Evolutionary conservation across 331 rosid species (phyloP), one percentile per base, ranked within the genome.

Genomic region (Stylosanthes scabra): DNA sequence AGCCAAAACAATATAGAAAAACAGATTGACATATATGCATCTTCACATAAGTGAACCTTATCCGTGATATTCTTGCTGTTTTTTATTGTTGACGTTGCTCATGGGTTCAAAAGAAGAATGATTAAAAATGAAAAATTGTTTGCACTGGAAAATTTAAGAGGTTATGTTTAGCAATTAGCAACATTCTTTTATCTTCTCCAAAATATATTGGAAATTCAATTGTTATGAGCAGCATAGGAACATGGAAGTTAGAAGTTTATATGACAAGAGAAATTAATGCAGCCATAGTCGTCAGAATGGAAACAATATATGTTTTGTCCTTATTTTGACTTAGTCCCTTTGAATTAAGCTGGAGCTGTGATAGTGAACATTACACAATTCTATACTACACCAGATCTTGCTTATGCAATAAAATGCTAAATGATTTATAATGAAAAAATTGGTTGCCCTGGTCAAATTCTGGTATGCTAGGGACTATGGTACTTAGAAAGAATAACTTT

Each of bases 1-100:
- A 37, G 52, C 58, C 31, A 13, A 49, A 71, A 29, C 14, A 71
- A 29, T 28, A n/a, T 71, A 29, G 47, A 71, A 59, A 71, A 71
- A 0, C 11, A 13, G 12, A 57, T 71, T 44, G 57, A 9, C 29
- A 41, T 11, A 50, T 15, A 6, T 47, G 77, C 40, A 7, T 60
- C 51, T 13, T 37, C 2, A 10, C 44, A 29, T 60, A 11, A 14
- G 16, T 12, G 55, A 52, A 40, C n/a, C 25, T 14, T n/a, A 14
- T 49, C 55, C 16, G 2, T 49, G 7, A 13, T 15, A 12, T 49
- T 15, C 8, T 49, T 49, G 12, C 14, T 71, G 5, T 49, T 20
- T 49, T 49, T 49, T 49, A 13, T 7, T 49, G 20, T 4, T 49
- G 15, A 49, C 16, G 3, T 49, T 12, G 16, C 55, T 49, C 55